A percentile compares a stretch with the other conserved stretches of the same genome.
These are phyloP conservation scores for Dipodascopsis uninucleata DNA, from an alignment of 805 yeast species.

Conservation along the genomic window DNA sequence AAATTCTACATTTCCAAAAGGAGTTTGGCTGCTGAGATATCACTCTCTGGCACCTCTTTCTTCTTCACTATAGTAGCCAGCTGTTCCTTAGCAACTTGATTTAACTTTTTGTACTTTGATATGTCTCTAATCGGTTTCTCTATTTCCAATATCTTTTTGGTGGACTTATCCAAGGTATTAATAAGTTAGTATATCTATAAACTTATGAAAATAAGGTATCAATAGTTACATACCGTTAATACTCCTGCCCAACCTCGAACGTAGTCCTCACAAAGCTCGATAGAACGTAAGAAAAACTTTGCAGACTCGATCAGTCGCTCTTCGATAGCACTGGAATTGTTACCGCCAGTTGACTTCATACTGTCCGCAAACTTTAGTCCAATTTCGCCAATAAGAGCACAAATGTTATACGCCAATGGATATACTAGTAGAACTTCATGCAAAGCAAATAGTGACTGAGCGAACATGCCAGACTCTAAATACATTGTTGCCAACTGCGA, in stretches of 20 bases:
- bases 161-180: constrained; percentile 26
- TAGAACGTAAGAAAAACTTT: constrained; percentile 60
- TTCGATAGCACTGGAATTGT: constrained; percentile 25
- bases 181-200: not conserved
- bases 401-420: constrained; percentile 67
- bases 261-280: constrained; percentile 71
- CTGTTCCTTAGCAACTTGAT: constrained; percentile 39
- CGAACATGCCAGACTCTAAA: constrained; percentile 54
- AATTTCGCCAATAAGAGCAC: constrained; percentile 60
- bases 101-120: constrained; percentile 35
- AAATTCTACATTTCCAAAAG: constrained; percentile 26
- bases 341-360: constrained; percentile 13
- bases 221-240: constrained; percentile 36
- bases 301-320: constrained; percentile 32
- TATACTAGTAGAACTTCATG: constrained; percentile 66
- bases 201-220: too few relatives aligned
- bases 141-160: constrained; percentile 25
- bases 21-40: constrained; percentile 41
- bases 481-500: constrained; percentile 71
- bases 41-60: constrained; percentile 36
- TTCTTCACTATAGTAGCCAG: constrained; percentile 39
- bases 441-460: constrained; percentile 60
- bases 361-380: constrained; percentile 28
- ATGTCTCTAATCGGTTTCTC: constrained; percentile 24
- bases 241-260: constrained; percentile 74